A percentile compares a stretch with the other conserved stretches of the same genome.
phyloP scores from a whole-genome alignment of 192 early-diverging fungal species.

The Thamnidium elegans region DNA sequence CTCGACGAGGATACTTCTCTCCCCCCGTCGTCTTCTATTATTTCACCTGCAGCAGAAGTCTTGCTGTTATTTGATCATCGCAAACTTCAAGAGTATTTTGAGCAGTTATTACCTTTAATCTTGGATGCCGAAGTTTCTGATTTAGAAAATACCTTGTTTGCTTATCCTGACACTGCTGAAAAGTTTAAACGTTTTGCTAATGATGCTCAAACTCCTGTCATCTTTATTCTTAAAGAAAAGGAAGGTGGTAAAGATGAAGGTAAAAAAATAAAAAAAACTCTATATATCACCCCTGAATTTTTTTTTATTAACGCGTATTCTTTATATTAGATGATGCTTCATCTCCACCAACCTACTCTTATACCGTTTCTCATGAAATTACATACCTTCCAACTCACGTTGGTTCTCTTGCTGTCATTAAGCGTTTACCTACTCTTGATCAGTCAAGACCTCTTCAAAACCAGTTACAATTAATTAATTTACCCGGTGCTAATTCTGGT shows the following conservation, averaged over 20 bases:
- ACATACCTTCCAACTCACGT: constrained; percentile 68
- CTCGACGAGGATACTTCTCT: constrained; percentile 25
- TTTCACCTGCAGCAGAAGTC: constrained; percentile 17
- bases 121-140: constrained; percentile 67
- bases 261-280: constrained; percentile 19
- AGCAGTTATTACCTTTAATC: constrained; percentile 68
- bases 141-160: constrained; percentile 56
- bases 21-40: constrained; percentile 8
- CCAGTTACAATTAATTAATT: constrained; percentile 88
- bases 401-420: constrained; percentile 77
- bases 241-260: constrained; percentile 46
- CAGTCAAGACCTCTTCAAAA: constrained; percentile 62
- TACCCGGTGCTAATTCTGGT: constrained; percentile 68
- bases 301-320: constrained; percentile 2
- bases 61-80: constrained; percentile 52
- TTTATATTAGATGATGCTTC: constrained; percentile 30
- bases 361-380: constrained; percentile 70
- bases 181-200: constrained; percentile 74
- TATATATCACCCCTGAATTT: not conserved
- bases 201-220: constrained; percentile 65
- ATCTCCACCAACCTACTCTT: constrained; percentile 44
- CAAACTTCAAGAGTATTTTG: constrained; percentile 64
- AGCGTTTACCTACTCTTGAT: constrained; percentile 71
- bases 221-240: constrained; percentile 79
- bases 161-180: constrained; percentile 66